Evolutionary conservation across 495 filamentous ascomycete species (phyloP).

Genomic region (Penicillium nucicola): DNA sequence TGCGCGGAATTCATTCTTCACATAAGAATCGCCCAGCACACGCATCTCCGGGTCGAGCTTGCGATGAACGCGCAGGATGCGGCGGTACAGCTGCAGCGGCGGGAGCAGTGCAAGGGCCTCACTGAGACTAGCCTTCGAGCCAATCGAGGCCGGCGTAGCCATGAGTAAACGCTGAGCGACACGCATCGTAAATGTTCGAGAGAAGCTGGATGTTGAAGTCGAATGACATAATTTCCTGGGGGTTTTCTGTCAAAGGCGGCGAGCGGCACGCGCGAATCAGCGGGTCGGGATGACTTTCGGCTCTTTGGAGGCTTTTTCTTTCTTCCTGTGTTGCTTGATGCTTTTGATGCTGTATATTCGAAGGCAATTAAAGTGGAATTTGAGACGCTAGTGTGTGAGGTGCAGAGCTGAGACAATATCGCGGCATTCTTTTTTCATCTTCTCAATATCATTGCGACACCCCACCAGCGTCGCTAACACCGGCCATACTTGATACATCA

Average conservation of each 20-base stretch:
- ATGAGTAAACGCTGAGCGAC: conserved; percentile 36
- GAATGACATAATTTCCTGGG: conserved; percentile 31
- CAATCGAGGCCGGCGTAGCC: conserved; percentile 44
- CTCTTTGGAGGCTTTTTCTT: not conserved
- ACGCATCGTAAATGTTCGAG: conserved; percentile 27
- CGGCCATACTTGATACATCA: not conserved
- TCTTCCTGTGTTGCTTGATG: not conserved
- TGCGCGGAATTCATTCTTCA: conserved; percentile 85
- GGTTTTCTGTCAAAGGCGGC: conserved; percentile 24
- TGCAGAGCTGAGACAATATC: too few relatives aligned
- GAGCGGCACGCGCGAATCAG: conserved; percentile 16
- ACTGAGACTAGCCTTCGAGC: conserved; percentile 49
- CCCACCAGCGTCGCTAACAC: not conserved
- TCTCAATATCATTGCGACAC: not conserved
- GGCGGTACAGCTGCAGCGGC: conserved; percentile 85
- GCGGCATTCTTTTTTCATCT: not conserved
- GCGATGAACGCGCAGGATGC: conserved; percentile 81
- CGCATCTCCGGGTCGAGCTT: conserved; percentile 73
- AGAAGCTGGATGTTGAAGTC: conserved; percentile 1
- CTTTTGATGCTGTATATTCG: not conserved
- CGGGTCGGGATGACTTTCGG: conserved; percentile 7
- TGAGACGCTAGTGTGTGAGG: too few relatives aligned
- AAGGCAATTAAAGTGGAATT: not conserved
- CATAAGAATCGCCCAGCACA: conserved; percentile 81
- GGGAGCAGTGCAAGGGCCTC: conserved; percentile 77